Base-by-base conservation (phyloP, 2,329 filamentous ascomycete species). In the Fusarium pilosicola region DNA sequence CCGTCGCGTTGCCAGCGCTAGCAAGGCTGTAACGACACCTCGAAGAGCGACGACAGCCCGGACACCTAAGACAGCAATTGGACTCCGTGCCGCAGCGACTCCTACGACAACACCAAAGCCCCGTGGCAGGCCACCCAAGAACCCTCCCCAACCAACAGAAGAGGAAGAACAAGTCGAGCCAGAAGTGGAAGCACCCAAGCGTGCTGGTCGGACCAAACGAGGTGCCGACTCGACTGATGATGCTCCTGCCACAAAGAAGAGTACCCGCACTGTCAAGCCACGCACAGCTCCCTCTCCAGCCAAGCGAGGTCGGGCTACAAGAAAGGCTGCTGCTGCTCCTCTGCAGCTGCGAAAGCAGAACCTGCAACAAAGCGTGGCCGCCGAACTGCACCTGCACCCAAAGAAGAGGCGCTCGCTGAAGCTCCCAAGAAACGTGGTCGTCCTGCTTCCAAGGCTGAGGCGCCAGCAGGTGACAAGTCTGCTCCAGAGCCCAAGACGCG, bases 71-170 rank as follows among this genome's bases (percentile, higher is more conserved):
- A 76, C 74, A 41, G 60, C 55, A 17, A 69, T 74, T 17, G 66
- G 68, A 32, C 56, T 68, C 17, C 36, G 44, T 26, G 56, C 66
- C 12, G 60, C 64, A n/a, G 44, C 49, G 17, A 68, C 69, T 22
- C 61, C 69, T 36, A 32, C 66, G 12, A 65, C 59, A 17, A 76
- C 75, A 11, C 76, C 76, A 20, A 78, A 55, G 65, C 69, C 73
- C 30, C 76, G 76, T 36, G 76, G 76, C 7, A 61, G 76, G 6
- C 76, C 76, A 18, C 73, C 74, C 17, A 78, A 77, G 56, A 70
- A 68, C 24, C 49, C 71, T 2, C 55, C 64, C 14, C 63, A 74
- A 24, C 26, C 57, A 41, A 48, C 54, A 11, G 13, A 57, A 20
- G 59, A 41, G 24, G 65, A 51, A 62, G 30, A 51, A 34, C 51